Percentiles rank a stretch among this genome's conserved stretches.
Evolutionary conservation across 2,329 filamentous ascomycete genomes (phyloP).

Genomic region (Pseudogymnoascus sp.): DNA sequence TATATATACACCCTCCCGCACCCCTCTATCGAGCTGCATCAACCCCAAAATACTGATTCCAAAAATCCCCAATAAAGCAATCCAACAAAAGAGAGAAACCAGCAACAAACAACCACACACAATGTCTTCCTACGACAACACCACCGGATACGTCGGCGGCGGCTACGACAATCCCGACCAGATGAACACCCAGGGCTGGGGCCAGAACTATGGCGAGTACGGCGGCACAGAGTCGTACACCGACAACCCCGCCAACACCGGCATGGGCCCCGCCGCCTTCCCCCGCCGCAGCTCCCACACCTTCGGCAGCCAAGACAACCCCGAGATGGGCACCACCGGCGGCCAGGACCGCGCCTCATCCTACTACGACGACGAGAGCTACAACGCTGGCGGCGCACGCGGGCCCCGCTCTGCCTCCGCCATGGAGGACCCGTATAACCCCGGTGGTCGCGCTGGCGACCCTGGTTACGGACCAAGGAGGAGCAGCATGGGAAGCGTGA

Average conservation of each 20-base stretch:
- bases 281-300: not conserved
- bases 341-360: not conserved
- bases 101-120: not conserved
- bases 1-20: not conserved
- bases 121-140: constrained; percentile 2
- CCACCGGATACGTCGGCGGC: not conserved
- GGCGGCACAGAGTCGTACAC: not conserved
- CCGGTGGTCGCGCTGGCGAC: not conserved
- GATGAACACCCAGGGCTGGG: not conserved
- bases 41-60: not conserved
- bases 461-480: not conserved
- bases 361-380: not conserved
- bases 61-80: not conserved
- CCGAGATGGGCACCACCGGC: not conserved
- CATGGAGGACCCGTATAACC: not conserved
- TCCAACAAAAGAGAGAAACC: not conserved
- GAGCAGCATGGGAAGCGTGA: not conserved
- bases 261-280: not conserved
- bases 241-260: not conserved
- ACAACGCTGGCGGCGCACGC: not conserved
- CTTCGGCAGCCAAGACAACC: not conserved
- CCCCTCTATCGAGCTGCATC: not conserved
- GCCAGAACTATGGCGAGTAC: not conserved
- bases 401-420: not conserved
- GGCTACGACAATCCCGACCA: not conserved